phyloP scores from a whole-genome alignment of 495 filamentous ascomycete genomes.

The Penicillium salamii region DNA sequence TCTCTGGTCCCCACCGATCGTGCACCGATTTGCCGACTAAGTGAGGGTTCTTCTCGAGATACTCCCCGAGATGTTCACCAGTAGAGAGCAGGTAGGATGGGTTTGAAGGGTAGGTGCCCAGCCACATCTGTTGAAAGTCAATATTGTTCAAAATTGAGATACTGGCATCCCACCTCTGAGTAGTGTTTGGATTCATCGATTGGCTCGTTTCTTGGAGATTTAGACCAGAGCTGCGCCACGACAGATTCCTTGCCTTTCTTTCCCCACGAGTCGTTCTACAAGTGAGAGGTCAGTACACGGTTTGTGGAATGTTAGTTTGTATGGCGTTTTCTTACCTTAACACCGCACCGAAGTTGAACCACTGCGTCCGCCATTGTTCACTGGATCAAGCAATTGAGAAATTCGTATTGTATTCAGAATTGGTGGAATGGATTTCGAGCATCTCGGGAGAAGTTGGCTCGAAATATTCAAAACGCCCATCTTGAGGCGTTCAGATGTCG shows the following conservation, averaged over 20 bases:
- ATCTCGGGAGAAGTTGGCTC: not conserved
- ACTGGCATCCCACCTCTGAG: slow-evolving; percentile 49
- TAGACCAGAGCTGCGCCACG: slow-evolving; percentile 39
- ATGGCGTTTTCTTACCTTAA: slow-evolving; percentile 42
- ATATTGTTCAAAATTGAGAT: not conserved
- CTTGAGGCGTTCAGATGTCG: slow-evolving; percentile 4
- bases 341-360: slow-evolving; percentile 42
- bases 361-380: slow-evolving; percentile 34
- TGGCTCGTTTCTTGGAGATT: slow-evolving; percentile 36
- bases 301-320: too few relatives aligned
- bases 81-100: slow-evolving; percentile 61
- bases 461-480: too few relatives aligned
- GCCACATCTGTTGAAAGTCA: slow-evolving; percentile 59
- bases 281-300: not conserved
- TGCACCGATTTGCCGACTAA: slow-evolving; percentile 63
- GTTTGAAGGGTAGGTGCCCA: slow-evolving; percentile 74
- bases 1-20: slow-evolving; percentile 60
- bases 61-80: slow-evolving; percentile 61
- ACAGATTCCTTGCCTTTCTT: slow-evolving; percentile 45
- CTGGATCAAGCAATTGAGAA: too few relatives aligned
- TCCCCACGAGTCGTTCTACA: slow-evolving; percentile 49
- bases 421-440: too few relatives aligned
- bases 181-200: slow-evolving; percentile 45
- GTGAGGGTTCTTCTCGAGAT: slow-evolving; percentile 62
- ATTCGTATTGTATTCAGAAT: too few relatives aligned